These are phyloP conservation scores for Sporothrix curviconia DNA, from an alignment of 2,329 filamentous ascomycete genomes.

Conservation along the genomic window DNA sequence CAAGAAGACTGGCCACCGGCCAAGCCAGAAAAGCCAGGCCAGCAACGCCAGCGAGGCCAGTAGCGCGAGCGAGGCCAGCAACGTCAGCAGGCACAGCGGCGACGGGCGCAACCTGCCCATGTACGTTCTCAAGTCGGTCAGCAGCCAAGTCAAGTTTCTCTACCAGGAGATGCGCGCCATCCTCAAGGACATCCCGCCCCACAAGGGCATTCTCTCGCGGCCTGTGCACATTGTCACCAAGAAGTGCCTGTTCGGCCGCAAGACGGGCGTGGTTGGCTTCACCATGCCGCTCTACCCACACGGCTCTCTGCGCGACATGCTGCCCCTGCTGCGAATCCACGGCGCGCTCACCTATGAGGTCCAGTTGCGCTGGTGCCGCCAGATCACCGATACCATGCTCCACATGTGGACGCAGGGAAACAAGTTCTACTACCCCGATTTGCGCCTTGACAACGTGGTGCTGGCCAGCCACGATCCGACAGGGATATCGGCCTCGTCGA, in stretches of 20 bases:
- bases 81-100: conserved; percentile 16
- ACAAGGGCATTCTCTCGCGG: conserved; percentile 45
- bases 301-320: conserved; percentile 49
- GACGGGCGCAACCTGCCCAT: no score
- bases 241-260: conserved; percentile 48
- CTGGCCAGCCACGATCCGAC: conserved; percentile 32
- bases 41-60: not conserved
- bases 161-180: conserved; percentile 55
- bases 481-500: conserved; percentile 50
- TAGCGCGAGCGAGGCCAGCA: not conserved
- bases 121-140: conserved; percentile 53
- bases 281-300: conserved; percentile 46
- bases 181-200: conserved; percentile 40
- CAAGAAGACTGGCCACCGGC: not conserved
- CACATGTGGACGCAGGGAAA: conserved; percentile 41
- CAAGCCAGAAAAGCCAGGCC: not conserved
- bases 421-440: conserved; percentile 53
- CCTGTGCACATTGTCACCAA: conserved; percentile 52
- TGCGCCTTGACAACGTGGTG: conserved; percentile 55
- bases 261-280: conserved; percentile 51
- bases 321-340: conserved; percentile 46
- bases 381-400: conserved; percentile 45
- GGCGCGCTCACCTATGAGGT: conserved; percentile 34
- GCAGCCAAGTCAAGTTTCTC: conserved; percentile 51
- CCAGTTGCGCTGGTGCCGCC: conserved; percentile 47